Base-by-base conservation (phyloP, 1,284 basidiomycete species). In the Cutaneotrichosporon dermatis region DNA sequence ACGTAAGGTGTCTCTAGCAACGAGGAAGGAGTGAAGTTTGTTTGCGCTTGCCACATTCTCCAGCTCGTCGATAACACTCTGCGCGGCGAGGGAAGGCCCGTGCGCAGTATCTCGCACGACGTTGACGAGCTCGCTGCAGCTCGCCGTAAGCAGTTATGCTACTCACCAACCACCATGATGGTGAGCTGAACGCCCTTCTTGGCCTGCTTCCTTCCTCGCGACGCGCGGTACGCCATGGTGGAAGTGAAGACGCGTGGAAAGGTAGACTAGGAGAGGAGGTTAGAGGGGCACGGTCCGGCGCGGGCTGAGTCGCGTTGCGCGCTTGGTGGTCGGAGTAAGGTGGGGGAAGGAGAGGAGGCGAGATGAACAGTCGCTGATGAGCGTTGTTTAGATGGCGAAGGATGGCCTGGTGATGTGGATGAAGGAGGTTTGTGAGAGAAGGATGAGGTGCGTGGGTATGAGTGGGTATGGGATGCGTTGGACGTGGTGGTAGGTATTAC, bases 151-250 rank as follows among this genome's bases (percentile, higher is more conserved):
- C 25, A 25, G 25, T 25, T 25, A 25, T 25, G 25, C 25, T 44
- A 75, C 79, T 72, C 63, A 93, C 91, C 91, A 72, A 94, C 91
- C 56, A 94, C 91, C 91, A 92, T 93, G 69, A 93, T 78, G 69
- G 92, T 95, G 82, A 95, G 91, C 82, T 94, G 92, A 57, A 95
- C 89, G 79, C 92, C 92, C 85, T 95, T 95, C 82, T 95, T 96
- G 79, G 90, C 91, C 80, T 93, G 93, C 83, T 93, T 95, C 50
- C 80, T 75, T 63, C 88, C 88, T 78, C 89, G 85, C 74, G 89
- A 88, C 81, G 88, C 86, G 75, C 88, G 87, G 69, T 89, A 73
- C 13, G 70, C 66, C 70, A 77, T 76, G 48, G 44, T 51, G 48
- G 48, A 10, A 7, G 16, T 12, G 37, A 33, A 36, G 50, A 41